Base-by-base conservation (phyloP, 176 grass and related monocot genomes). In the Cenchrus americanus region DNA sequence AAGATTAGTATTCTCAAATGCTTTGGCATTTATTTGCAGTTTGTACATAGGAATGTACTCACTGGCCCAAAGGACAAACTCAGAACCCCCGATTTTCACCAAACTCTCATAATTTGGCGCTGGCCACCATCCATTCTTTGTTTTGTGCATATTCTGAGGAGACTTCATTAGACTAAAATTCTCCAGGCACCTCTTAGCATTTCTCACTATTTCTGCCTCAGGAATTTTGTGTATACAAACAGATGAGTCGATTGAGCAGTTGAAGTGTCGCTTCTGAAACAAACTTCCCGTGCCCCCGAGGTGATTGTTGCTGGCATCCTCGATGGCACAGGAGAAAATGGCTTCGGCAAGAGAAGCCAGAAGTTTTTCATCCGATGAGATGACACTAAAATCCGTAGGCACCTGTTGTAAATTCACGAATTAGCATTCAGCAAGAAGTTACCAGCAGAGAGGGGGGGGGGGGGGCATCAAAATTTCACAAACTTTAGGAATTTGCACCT, bases 301-400 rank as follows among this genome's bases (percentile, higher is more conserved):
- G n/a, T 90, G 73, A 89, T 58, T 79, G 18, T 72, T 86, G 63
- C 76, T 79, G 53, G 62, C 75, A 76, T 89, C 85, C 58, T 90
- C 88, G 41, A 88, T 78, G 34, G 71, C 59, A 73, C 82, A 91
- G 55, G 85, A 82, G 87, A 90, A 95, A 82, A 98, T 76, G 62
- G 89, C 90, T 88, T 98, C 92, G 21, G 95, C 89, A 21, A 98
- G 92, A 71, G 76, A 52, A 64, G 91, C 90, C 34, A 95, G 76
- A 67, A 98, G 50, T 49, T 85, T 92, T 70, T 30, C 85, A 88
- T 98, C 88, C 73, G 92, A 93, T 50, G 95, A 95, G 49, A 62
- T 91, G 40, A 93, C 69, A 62, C 61, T 85, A 37, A 88, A 90
- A 79, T 93, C 54, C 12, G 57, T 21, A 69, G 78, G 42, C 7